Conservation (phyloP, 2,329 filamentous ascomycete species). For the Ophidiomyces ophidiicola region DNA sequence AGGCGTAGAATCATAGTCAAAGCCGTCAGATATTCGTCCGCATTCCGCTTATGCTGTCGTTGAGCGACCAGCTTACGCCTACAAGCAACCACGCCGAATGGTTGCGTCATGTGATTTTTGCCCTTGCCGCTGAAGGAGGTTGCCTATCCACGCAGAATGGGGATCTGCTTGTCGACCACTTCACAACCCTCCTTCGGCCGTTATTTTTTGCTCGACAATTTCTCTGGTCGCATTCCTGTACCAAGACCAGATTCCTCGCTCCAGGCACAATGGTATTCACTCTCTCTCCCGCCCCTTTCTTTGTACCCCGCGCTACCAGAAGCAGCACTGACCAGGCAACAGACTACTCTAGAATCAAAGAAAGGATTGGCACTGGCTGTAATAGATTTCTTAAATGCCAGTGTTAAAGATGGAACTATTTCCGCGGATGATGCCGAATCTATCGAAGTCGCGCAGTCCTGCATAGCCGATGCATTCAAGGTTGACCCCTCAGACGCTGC, state of each 20-base stretch:
- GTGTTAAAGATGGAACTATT: constrained; percentile 77
- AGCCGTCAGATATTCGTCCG: constrained; percentile 16
- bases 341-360: constrained; percentile 43
- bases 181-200: background rate
- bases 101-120: constrained; percentile 8
- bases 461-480: constrained; percentile 90
- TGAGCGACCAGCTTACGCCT: too few species aligned
- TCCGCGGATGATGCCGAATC: constrained; percentile 79
- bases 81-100: too few species aligned
- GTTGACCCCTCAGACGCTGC: constrained; percentile 69
- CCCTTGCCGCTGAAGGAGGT: background rate
- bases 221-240: background rate
- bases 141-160: background rate
- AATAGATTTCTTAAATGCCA: constrained; percentile 83
- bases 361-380: constrained; percentile 95
- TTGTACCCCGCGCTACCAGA: background rate
- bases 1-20: constrained; percentile 16
- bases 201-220: background rate
- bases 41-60: constrained; percentile 16
- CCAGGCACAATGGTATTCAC: constrained; percentile 1
- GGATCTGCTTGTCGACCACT: background rate
- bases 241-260: background rate
- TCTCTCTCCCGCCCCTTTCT: background rate
- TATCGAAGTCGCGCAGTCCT: constrained; percentile 86
- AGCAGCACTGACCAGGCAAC: constrained; percentile 3